Evolutionary conservation across 331 rosid species (phyloP).

Genomic region (Pyrus hybrid): DNA sequence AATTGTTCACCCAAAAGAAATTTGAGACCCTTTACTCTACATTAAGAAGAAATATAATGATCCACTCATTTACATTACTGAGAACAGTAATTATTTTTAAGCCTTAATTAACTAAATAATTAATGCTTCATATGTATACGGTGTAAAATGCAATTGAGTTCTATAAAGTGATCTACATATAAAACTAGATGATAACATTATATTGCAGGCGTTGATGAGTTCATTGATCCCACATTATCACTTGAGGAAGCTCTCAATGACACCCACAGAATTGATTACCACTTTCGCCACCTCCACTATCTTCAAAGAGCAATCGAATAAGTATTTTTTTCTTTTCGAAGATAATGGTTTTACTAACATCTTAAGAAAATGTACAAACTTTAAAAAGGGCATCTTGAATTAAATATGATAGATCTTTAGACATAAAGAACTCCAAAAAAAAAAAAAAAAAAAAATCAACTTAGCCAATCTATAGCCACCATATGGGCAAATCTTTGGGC

Average conservation of each 20-base stretch:
- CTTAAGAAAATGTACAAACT: too few species aligned
- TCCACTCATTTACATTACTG: background rate
- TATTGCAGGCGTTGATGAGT: conserved; percentile 32
- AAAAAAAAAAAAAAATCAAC: too few species aligned
- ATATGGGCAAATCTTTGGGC: too few species aligned
- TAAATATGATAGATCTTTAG: too few species aligned
- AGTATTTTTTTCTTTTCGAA: background rate
- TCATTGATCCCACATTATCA: conserved; percentile 21
- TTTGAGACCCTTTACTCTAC: background rate
- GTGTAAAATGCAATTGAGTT: background rate
- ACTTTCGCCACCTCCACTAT: too few species aligned
- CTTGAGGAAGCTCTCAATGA: conserved; percentile 31
- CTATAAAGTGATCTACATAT: background rate
- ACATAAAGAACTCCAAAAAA: too few species aligned
- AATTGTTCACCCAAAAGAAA: background rate
- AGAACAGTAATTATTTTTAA: too few species aligned
- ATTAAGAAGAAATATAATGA: too few species aligned
- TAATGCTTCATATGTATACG: background rate
- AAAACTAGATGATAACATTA: too few species aligned
- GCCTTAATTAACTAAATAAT: background rate
- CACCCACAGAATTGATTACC: background rate
- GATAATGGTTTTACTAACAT: too few species aligned
- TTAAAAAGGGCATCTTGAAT: too few species aligned
- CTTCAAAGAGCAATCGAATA: background rate
- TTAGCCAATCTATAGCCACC: too few species aligned